Conservation (phyloP, 495 filamentous ascomycete genomes). For the Cercophora scortea region DNA sequence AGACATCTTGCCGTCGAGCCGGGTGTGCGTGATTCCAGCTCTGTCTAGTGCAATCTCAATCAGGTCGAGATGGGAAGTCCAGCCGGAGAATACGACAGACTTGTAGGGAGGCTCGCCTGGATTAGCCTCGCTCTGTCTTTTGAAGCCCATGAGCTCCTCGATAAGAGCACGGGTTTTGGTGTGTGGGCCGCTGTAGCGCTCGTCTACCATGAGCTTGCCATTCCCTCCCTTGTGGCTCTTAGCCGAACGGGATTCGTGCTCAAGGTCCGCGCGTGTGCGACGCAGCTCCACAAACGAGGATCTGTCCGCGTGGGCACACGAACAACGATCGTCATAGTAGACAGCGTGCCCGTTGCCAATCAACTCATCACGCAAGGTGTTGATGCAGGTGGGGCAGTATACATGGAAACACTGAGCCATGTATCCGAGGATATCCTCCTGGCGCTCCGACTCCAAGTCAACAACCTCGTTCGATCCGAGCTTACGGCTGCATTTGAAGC, state of each 20-base stretch:
- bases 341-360: slow-evolving; percentile 10
- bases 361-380: slow-evolving; percentile 34
- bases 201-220: slow-evolving; percentile 52
- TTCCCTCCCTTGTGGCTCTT: slow-evolving; percentile 29
- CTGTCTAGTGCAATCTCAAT: slow-evolving; percentile 77
- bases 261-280: slow-evolving; percentile 51
- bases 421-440: slow-evolving; percentile 61
- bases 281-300: slow-evolving; percentile 57
- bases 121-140: slow-evolving; percentile 49
- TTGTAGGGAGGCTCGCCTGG: slow-evolving; percentile 64
- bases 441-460: slow-evolving; percentile 44
- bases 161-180: slow-evolving; percentile 83
- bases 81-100: slow-evolving; percentile 86
- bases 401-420: slow-evolving; percentile 81
- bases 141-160: slow-evolving; percentile 51
- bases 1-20: slow-evolving; percentile 83
- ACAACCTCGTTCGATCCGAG: slow-evolving; percentile 47
- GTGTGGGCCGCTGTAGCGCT: slow-evolving; percentile 73
- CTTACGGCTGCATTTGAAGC: slow-evolving; percentile 57
- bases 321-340: slow-evolving; percentile 4
- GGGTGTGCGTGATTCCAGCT: slow-evolving; percentile 58
- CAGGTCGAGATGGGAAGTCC: slow-evolving; percentile 90
- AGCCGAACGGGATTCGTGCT: slow-evolving; percentile 41
- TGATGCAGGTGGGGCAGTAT: slow-evolving; percentile 67
- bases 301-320: slow-evolving; percentile 23